Evolutionary conservation across 2,329 filamentous ascomycete species (phyloP).

Genomic region (Chrysoporthe cubensis): DNA sequence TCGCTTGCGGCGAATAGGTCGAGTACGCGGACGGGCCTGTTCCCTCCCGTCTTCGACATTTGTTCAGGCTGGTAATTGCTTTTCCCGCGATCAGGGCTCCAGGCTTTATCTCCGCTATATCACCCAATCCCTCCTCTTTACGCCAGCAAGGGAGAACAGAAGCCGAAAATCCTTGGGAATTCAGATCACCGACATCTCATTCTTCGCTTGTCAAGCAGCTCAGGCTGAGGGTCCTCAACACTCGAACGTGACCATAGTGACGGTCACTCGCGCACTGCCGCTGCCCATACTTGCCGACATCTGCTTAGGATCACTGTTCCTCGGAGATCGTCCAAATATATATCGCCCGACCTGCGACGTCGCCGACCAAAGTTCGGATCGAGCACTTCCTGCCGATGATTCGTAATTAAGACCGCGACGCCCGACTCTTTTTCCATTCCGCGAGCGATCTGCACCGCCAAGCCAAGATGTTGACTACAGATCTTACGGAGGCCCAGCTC

Average conservation of each 20-base stretch:
- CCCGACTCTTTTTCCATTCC: neutral
- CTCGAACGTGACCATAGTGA: neutral
- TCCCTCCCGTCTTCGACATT: neutral
- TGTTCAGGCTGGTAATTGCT: neutral
- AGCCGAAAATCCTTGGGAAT: neutral
- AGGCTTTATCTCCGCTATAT: neutral
- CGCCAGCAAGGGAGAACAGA: conserved; percentile 3
- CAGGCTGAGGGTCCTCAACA: neutral
- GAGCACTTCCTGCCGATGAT: neutral
- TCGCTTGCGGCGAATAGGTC: neutral
- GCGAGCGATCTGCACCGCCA: neutral
- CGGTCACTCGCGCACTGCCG: too few species aligned
- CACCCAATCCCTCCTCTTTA: neutral
- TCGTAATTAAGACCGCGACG: neutral
- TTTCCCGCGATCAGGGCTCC: neutral
- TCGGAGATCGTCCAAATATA: neutral
- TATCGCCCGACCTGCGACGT: neutral
- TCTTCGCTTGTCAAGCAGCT: neutral
- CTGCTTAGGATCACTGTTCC: neutral
- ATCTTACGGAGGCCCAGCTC: conserved; percentile 43
- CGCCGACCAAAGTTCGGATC: neutral
- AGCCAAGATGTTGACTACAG: conserved; percentile 19
- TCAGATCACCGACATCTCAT: neutral
- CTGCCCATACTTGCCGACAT: neutral
- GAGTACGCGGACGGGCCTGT: neutral